phyloP scores from a whole-genome alignment of 73 alveolate species.

The Paramecium sexaurelia region DNA sequence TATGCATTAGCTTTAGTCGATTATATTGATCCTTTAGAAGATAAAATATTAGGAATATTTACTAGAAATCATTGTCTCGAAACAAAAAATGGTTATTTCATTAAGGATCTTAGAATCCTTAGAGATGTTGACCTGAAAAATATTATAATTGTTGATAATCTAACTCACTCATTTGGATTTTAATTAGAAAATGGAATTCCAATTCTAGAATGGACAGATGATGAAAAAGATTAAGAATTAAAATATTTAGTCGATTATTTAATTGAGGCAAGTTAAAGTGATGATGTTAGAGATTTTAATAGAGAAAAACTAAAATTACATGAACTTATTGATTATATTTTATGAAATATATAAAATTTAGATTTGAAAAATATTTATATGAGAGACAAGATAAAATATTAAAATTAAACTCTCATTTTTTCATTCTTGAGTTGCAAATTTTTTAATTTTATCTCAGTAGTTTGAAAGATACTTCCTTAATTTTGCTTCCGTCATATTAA shows the following conservation, averaged over 20 bases:
- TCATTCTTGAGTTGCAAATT: neutral
- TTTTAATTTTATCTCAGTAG: neutral
- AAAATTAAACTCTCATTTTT: neutral
- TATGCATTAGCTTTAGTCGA: conserved; percentile 87
- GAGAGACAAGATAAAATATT: neutral
- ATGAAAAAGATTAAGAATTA: conserved; percentile 75
- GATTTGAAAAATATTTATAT: neutral
- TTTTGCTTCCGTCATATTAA: neutral
- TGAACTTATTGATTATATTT: conserved; percentile 25
- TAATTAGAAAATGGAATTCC: conserved; percentile 78
- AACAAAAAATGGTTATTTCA: conserved; percentile 76
- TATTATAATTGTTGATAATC: conserved; percentile 74
- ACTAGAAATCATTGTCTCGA: conserved; percentile 81
- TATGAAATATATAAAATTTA: neutral
- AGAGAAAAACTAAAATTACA: conserved; percentile 39
- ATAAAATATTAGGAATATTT: conserved; percentile 75
- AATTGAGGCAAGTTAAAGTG: conserved; percentile 11
- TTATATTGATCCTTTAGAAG: conserved; percentile 75
- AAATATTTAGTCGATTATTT: conserved; percentile 70
- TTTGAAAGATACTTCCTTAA: neutral
- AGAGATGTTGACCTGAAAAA: conserved; percentile 66
- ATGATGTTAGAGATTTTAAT: conserved; percentile 70
- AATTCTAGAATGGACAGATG: conserved; percentile 75
- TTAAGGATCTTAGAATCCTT: conserved; percentile 78
- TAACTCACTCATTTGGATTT: conserved; percentile 73